A percentile compares a stretch with the other conserved stretches of the same genome.
phyloP scores from a whole-genome alignment of 768 basidiomycete genomes.

The Porpolomopsis calyptriformis region DNA sequence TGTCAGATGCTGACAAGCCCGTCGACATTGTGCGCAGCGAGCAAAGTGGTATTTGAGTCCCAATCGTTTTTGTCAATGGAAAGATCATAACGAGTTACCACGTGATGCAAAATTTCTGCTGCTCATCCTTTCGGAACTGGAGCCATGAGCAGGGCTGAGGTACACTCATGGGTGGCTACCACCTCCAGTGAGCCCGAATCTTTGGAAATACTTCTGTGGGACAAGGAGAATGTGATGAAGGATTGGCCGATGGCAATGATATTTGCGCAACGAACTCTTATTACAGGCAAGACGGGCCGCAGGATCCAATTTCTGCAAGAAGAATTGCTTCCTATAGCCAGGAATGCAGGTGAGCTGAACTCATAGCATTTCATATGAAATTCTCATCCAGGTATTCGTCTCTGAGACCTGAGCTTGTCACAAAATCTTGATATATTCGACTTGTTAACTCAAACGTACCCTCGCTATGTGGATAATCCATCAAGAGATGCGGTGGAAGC shows the following conservation, averaged over 20 bases:
- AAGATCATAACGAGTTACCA: too few relatives aligned
- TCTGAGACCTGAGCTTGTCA: conserved; percentile 45
- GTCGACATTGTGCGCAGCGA: too few relatives aligned
- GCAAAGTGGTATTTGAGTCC: too few relatives aligned
- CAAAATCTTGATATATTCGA: conserved; percentile 63
- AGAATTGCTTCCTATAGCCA: conserved; percentile 46
- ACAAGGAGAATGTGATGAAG: conserved; percentile 38
- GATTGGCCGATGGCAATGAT: conserved; percentile 49
- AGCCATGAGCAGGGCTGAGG: conserved; percentile 41
- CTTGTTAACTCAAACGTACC: conserved; percentile 65
- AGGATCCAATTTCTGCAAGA: conserved; percentile 53
- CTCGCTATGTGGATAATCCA: conserved; percentile 61
- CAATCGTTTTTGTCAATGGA: too few relatives aligned
- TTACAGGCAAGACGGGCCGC: conserved; percentile 42
- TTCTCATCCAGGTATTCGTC: conserved; percentile 3
- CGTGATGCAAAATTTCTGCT: neutral
- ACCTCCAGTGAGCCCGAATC: conserved; percentile 23
- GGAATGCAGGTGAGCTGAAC: conserved; percentile 41
- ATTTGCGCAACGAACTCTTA: conserved; percentile 39
- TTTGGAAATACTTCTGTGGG: conserved; percentile 32
- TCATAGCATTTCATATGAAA: neutral
- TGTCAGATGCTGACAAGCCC: neutral
- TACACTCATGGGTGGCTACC: conserved; percentile 51
- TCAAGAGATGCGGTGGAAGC: conserved; percentile 66
- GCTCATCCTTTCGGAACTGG: conserved; percentile 8